phyloP scores from a whole-genome alignment of 768 basidiomycete genomes.

The Boletus subparvulus region DNA sequence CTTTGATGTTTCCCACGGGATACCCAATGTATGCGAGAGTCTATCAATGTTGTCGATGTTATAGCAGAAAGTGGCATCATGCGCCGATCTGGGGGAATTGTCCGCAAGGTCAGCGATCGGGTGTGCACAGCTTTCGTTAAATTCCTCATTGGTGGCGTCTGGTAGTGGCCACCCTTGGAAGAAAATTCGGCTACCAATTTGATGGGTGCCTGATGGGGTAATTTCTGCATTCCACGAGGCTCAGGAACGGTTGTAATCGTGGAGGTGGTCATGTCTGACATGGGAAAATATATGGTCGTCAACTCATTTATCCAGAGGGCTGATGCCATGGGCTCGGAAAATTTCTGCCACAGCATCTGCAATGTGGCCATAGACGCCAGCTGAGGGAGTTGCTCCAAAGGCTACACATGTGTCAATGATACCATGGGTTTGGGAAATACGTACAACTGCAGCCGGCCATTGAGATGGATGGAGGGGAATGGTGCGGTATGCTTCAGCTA shows the following conservation, averaged over 20 bases:
- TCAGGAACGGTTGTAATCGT: fast-evolving
- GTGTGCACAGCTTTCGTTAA: background rate
- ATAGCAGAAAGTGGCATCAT: background rate
- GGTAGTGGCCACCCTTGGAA: too few relatives aligned
- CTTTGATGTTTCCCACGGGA: background rate
- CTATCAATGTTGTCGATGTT: background rate
- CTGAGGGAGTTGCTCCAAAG: background rate
- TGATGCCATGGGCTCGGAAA: background rate
- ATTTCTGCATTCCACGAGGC: too few relatives aligned
- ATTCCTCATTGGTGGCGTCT: background rate
- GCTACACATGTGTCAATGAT: background rate
- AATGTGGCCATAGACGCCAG: background rate
- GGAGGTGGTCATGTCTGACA: fast-evolving
- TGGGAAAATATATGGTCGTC: too few relatives aligned
- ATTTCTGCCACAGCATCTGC: background rate
- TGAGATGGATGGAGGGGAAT: too few relatives aligned
- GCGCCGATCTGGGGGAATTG: background rate
- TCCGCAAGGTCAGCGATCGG: background rate
- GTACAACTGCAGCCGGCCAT: too few relatives aligned
- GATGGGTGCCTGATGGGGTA: too few relatives aligned
- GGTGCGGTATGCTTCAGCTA: too few relatives aligned
- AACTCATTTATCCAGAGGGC: too few relatives aligned
- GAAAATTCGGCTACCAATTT: too few relatives aligned
- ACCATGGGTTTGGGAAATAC: too few relatives aligned
- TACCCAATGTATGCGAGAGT: background rate